phyloP scores from a whole-genome alignment of 495 filamentous ascomycete genomes.

The Hypoxylon fragiforme region DNA sequence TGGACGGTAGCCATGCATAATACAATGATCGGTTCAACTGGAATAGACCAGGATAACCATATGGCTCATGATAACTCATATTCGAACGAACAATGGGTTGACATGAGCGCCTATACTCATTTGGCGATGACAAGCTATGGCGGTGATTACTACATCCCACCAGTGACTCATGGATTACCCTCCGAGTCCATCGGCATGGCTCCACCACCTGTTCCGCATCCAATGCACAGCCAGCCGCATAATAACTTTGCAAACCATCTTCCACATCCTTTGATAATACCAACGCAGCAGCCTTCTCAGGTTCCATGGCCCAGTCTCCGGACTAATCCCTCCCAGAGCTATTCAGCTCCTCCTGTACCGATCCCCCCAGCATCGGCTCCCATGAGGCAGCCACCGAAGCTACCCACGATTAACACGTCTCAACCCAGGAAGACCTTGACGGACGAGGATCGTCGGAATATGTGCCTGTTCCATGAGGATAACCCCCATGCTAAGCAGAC shows the following conservation, averaged over 20 bases:
- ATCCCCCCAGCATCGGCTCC: conserved; percentile 59
- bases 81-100: conserved; percentile 49
- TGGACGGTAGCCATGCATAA: conserved; percentile 51
- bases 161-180: conserved; percentile 49
- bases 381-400: conserved; percentile 49
- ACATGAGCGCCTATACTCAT: conserved; percentile 51
- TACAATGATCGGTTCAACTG: conserved; percentile 50
- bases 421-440: conserved; percentile 89
- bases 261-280: conserved; percentile 60
- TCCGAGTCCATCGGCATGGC: conserved; percentile 52
- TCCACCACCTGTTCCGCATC: conserved; percentile 46
- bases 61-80: conserved; percentile 49
- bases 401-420: conserved; percentile 54
- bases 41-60: conserved; percentile 54
- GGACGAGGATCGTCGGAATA: conserved; percentile 84
- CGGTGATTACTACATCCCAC: conserved; percentile 47
- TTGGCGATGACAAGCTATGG: conserved; percentile 53
- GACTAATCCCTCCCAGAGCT: conserved; percentile 56
- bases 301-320: conserved; percentile 72
- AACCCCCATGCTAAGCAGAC: conserved; percentile 96
- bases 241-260: conserved; percentile 40
- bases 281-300: conserved; percentile 58
- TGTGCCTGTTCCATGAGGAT: conserved; percentile 96
- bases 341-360: conserved; percentile 57
- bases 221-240: conserved; percentile 39